A percentile compares a stretch with the other conserved stretches of the same genome.
These are phyloP conservation scores for Geranium brycei DNA, from an alignment of 345 rosid genomes.

Conservation along the genomic window DNA sequence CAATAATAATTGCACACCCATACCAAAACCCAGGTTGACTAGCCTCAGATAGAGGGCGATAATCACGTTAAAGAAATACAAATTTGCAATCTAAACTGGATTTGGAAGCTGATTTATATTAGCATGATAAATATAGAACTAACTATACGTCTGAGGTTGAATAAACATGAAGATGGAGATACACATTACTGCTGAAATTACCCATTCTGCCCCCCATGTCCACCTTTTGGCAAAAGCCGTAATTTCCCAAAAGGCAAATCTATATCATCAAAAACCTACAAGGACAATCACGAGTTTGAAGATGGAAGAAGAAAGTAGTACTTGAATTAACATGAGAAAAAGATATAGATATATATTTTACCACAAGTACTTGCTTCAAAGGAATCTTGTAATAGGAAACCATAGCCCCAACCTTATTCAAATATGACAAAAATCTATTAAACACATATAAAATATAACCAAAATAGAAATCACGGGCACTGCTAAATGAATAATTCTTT, in stretches of 20 bases:
- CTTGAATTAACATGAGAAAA: constrained; percentile 3
- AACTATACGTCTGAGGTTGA: background rate
- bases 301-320: background rate
- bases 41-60: background rate
- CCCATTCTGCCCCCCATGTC: constrained; percentile 99
- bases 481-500: constrained; percentile 11
- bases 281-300: constrained; percentile 7
- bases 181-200: constrained; percentile 14
- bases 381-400: constrained; percentile 85
- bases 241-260: constrained; percentile 88
- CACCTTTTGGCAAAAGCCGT: constrained; percentile 92
- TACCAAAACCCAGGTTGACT: background rate
- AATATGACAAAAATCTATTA: constrained; percentile 9
- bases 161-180: background rate
- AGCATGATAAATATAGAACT: background rate
- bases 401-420: constrained; percentile 65
- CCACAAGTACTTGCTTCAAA: constrained; percentile 87
- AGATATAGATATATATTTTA: constrained; percentile 11
- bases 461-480: constrained; percentile 5
- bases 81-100: background rate
- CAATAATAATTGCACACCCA: background rate
- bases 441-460: constrained; percentile 3
- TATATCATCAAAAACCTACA: constrained; percentile 79
- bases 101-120: background rate
- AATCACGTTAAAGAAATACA: background rate